Evolutionary conservation across 441 rosid species (phyloP), one percentile per base, ranked within the genome.

Genomic region (Euphorbia celastroides): DNA sequence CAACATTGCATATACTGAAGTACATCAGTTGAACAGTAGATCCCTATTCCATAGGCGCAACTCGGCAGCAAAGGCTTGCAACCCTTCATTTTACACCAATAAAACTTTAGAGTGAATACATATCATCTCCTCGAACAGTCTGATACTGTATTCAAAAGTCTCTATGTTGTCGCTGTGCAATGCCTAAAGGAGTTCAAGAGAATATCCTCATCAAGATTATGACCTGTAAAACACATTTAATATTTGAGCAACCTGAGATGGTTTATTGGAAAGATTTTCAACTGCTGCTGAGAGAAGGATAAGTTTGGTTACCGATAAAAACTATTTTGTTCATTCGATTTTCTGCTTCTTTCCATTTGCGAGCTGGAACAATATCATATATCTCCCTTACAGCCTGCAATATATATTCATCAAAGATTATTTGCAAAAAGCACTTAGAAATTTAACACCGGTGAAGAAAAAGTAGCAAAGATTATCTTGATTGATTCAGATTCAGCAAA

Each of bases 371-470:
- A 22, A 94, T 85, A 70, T 94, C 97, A 34, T 94, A 94, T 75
- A 94, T 85, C 85, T 94, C 97, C 78, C 84, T 89, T 67, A 94
- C 97, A 23, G 96, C 97, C 99, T 94, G 80, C 68, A 63, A 74
- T 63, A 74, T 28, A 67, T 38, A 73, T 51, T 74, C 34, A 59
- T 60, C 8, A 16, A 30, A 28, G 48, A 65, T 67, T 68, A 32
- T 52, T 31, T 23, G 22, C 59, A 60, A n/a, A n/a, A n/a, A n/a
- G n/a, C n/a, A n/a, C n/a, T n/a, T 12, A 59, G 52, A 20, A 10
- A 23, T 58, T 63, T 61, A 13, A 48, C 20, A 30, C 36, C 4
- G 14, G 20, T 11, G 38, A 3, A 20, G 50, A 10, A 28, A 55
- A 60, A 51, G 28, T 20, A 46, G 48, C 58, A 1, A n/a, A n/a